These are phyloP conservation scores for Entrophospora sp. DNA, from an alignment of 192 early-diverging fungal genomes.

Conservation along the genomic window DNA sequence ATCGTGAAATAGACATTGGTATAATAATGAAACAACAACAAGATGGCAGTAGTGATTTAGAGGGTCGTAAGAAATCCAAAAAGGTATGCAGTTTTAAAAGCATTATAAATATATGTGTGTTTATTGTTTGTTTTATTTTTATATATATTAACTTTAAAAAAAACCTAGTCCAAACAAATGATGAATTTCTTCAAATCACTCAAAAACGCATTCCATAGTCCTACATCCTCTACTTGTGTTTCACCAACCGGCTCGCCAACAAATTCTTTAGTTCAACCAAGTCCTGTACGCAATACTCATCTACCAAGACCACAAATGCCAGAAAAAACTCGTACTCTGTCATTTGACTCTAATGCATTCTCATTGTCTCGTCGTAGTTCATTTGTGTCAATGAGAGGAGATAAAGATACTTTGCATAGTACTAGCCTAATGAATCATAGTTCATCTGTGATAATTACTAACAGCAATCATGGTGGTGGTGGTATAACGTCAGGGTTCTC, in stretches of 20 bases:
- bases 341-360: neutral
- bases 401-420: no score
- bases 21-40: neutral
- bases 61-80: no score
- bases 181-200: slow-evolving; percentile 7
- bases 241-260: neutral
- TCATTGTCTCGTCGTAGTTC: slow-evolving; percentile 6
- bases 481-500: neutral
- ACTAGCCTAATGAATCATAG: no score
- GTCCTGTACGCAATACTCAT: neutral
- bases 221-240: neutral
- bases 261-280: neutral
- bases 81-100: no score
- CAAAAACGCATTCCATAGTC: slow-evolving; percentile 9
- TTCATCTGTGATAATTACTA: no score
- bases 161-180: neutral
- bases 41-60: no score
- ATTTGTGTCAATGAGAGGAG: neutral
- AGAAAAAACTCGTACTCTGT: neutral
- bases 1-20: slow-evolving; percentile 17
- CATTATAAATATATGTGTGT: no score
- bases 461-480: no score
- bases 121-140: no score
- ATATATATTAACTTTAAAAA: no score
- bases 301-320: neutral